Evolutionary conservation across 2,329 filamentous ascomycete species (phyloP), one percentile per base, ranked within the genome.

Genomic region (Diaporthe amygdali): DNA sequence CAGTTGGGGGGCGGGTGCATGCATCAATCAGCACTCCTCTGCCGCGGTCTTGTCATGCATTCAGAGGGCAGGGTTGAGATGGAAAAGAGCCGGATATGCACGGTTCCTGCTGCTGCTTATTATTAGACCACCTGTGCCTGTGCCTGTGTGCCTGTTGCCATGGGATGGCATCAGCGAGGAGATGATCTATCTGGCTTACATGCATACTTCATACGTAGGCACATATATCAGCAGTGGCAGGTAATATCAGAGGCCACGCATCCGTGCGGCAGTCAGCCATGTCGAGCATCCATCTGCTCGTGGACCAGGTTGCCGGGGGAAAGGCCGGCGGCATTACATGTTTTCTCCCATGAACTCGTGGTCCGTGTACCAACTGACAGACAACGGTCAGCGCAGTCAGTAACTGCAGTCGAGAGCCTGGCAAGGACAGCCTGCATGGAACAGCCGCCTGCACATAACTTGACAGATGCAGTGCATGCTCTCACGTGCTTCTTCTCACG

Each of bases 281-380:
- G 39, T 22, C 56, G 41, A 17, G n/a, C n/a, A n/a, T n/a, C n/a
- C 30, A 34, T 34, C 20, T 47, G 30, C 41, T 47, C 59, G 59
- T 47, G 41, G 41, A 63, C 59, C 41, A 25, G 59, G 41, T 63
- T 47, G 59, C 41, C 59, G 9, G 41, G 59, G 41, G n/a, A 27
- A 37, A 64, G 30, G n/a, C 44, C 25, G 20, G 59, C 30, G 59
- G 14, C 59, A 64, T 64, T 22, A 3, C 41, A 49, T 46, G 12
- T 49, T 49, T 63, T 47, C n/a, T 34, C 27, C 59, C 41, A 49
- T n/a, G 59, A 64, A 64, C 59, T 20, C 44, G 59, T 64, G 59
- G 59, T 64, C 59, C 59, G 59, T 64, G 59, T 49, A 63, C 59
- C 41, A 20, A 39, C 37, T 37, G 59, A n/a, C 59, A 34, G 10